Evolutionary conservation across 176 grass and related monocot species (phyloP).

Genomic region (Cenchrus americanus): DNA sequence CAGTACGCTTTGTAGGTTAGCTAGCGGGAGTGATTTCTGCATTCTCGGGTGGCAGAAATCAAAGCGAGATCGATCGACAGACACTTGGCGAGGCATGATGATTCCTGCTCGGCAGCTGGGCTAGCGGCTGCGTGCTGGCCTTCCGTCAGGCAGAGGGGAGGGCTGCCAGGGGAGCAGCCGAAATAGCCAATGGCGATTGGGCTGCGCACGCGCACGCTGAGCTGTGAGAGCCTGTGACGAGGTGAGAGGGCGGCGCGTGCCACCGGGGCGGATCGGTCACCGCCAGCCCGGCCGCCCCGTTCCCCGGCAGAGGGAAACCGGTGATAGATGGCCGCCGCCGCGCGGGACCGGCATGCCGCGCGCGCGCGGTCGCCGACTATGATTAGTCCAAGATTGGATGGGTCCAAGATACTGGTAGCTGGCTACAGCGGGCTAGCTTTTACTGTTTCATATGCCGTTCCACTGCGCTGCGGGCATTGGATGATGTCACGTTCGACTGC

Average conservation of each 20-base stretch:
- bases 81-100: background rate
- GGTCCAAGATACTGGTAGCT: constrained; percentile 23
- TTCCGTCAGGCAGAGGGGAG: background rate
- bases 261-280: background rate
- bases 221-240: constrained; percentile 7
- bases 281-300: background rate
- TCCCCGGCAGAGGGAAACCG: constrained; percentile 4
- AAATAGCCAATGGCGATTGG: background rate
- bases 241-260: background rate
- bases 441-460: constrained; percentile 53
- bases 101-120: background rate
- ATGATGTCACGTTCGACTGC: constrained; percentile 15
- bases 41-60: background rate
- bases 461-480: constrained; percentile 40
- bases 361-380: background rate
- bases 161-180: too few species aligned
- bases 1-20: background rate
- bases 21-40: too few species aligned
- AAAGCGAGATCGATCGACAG: background rate
- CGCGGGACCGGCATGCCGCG: constrained; percentile 10
- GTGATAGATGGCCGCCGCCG: background rate
- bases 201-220: constrained; percentile 26
- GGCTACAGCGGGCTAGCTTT: constrained; percentile 22
- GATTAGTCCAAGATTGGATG: constrained; percentile 46
- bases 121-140: background rate